A percentile compares a stretch with the other conserved stretches of the same genome.
Evolutionary conservation across 108 stramenopile genomes (phyloP).

Genomic region (Discostella stelligeroides): DNA sequence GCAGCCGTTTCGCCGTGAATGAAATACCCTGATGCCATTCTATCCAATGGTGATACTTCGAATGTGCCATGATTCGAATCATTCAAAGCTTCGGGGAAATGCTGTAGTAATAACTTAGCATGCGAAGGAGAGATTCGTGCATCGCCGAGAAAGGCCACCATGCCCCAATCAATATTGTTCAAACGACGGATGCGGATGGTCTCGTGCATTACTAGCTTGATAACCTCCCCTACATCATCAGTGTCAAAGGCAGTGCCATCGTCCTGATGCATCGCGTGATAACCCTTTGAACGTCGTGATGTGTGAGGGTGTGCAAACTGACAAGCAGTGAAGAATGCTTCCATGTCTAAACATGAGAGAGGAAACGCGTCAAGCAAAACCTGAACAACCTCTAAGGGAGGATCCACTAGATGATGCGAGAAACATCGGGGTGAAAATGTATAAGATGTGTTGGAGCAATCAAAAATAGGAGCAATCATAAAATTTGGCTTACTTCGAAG

Average conservation of each 20-base stretch:
- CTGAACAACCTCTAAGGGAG: conserved; percentile 37
- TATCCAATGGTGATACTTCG: conserved; percentile 54
- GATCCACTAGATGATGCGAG: conserved; percentile 28
- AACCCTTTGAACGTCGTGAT: conserved; percentile 10
- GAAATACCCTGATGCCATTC: conserved; percentile 49
- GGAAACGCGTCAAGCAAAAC: conserved; percentile 47
- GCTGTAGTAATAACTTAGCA: conserved; percentile 37
- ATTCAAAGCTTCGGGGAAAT: conserved; percentile 41
- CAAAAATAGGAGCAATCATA: neutral
- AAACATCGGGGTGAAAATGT: neutral
- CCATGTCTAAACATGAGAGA: conserved; percentile 49
- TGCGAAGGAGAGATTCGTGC: conserved; percentile 45
- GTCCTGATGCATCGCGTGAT: neutral
- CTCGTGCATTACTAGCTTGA: conserved; percentile 42
- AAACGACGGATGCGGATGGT: conserved; percentile 38
- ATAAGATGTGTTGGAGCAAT: neutral
- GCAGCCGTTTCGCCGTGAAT: conserved; percentile 49
- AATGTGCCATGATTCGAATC: conserved; percentile 50
- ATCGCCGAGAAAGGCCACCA: conserved; percentile 57
- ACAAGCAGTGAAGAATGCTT: conserved; percentile 53
- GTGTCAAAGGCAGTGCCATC: conserved; percentile 24
- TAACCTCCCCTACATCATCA: conserved; percentile 45
- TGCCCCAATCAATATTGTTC: conserved; percentile 51
- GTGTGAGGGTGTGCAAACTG: conserved; percentile 50
- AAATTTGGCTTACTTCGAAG: conserved; percentile 18